Evolutionary conservation across 768 basidiomycete species (phyloP).

Genomic region (Termitomyces sp.): DNA sequence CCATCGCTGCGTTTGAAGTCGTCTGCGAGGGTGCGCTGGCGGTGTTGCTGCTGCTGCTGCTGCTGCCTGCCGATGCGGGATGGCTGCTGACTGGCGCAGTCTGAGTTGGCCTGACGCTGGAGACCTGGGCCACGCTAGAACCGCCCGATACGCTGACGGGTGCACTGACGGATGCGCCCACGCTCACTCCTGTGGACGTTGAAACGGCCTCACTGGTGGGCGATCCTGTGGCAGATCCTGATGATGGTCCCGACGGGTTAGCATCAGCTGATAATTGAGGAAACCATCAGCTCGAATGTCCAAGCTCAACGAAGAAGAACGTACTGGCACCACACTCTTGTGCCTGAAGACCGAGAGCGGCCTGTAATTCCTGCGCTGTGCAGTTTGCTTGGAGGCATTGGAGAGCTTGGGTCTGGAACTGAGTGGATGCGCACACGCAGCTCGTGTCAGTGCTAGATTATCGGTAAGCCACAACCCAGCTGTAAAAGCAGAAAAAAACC

Average conservation of each 20-base stretch:
- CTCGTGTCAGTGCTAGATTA: conserved; percentile 3
- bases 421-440: conserved; percentile 13
- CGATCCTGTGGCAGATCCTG: not conserved
- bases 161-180: too few species aligned
- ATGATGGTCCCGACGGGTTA: not conserved
- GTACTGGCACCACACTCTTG: conserved; percentile 6
- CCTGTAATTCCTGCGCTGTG: conserved; percentile 4
- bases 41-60: not conserved
- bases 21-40: not conserved
- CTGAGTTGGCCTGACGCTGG: not conserved
- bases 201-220: too few species aligned
- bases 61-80: not conserved
- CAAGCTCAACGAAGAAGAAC: not conserved
- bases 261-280: not conserved
- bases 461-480: not conserved
- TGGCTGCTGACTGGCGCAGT: not conserved
- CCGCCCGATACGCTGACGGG: not conserved
- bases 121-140: not conserved
- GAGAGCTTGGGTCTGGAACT: conserved; percentile 14
- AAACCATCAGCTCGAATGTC: not conserved
- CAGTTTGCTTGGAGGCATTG: conserved; percentile 12
- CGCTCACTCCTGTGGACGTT: not conserved
- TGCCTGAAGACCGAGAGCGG: conserved; percentile 11
- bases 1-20: conserved; percentile 2
- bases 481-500: not conserved